A percentile compares a stretch with the other conserved stretches of the same genome.
Evolutionary conservation across 2,329 filamentous ascomycete genomes (phyloP).

Genomic region (Pseudogymnoascus pannorum): DNA sequence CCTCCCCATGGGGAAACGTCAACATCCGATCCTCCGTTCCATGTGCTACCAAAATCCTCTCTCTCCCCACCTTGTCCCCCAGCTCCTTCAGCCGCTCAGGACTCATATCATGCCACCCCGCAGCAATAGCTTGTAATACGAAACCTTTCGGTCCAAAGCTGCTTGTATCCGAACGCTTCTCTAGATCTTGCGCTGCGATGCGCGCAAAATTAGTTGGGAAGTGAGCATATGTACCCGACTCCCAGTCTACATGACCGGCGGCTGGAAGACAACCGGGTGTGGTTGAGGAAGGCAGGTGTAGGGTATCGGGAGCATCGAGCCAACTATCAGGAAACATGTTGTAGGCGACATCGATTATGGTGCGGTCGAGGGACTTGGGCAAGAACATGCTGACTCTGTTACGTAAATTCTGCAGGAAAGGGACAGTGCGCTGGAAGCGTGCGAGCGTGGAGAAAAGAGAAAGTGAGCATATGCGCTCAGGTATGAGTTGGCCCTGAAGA

Average conservation of each 20-base stretch:
- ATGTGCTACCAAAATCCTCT: slow-evolving; percentile 70
- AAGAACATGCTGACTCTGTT: slow-evolving; percentile 51
- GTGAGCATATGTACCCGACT: slow-evolving; percentile 33
- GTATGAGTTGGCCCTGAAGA: slow-evolving; percentile 39
- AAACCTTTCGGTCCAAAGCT: slow-evolving; percentile 62
- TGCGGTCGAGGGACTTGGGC: slow-evolving; percentile 62
- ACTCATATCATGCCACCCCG: slow-evolving; percentile 72
- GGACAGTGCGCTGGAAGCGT: slow-evolving; percentile 50
- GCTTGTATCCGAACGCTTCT: slow-evolving; percentile 56
- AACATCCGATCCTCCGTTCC: slow-evolving; percentile 76
- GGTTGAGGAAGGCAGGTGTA: slow-evolving; percentile 38
- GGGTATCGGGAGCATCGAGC: slow-evolving; percentile 54
- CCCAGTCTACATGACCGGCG: slow-evolving; percentile 18
- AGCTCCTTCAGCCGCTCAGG: slow-evolving; percentile 57
- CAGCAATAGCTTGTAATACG: slow-evolving; percentile 69
- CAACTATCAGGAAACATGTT: slow-evolving; percentile 61
- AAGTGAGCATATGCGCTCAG: slow-evolving; percentile 47
- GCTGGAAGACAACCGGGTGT: slow-evolving; percentile 34
- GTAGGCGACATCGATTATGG: slow-evolving; percentile 55
- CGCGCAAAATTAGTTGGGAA: slow-evolving; percentile 76
- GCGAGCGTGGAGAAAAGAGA: slow-evolving; percentile 56
- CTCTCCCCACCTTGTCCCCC: slow-evolving; percentile 61
- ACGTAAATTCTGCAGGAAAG: slow-evolving; percentile 58
- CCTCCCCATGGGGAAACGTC: slow-evolving; percentile 58
- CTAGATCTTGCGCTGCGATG: slow-evolving; percentile 71